These are phyloP conservation scores for Fusarium coffeatum DNA, from an alignment of 2,329 filamentous ascomycete genomes.

Conservation along the genomic window DNA sequence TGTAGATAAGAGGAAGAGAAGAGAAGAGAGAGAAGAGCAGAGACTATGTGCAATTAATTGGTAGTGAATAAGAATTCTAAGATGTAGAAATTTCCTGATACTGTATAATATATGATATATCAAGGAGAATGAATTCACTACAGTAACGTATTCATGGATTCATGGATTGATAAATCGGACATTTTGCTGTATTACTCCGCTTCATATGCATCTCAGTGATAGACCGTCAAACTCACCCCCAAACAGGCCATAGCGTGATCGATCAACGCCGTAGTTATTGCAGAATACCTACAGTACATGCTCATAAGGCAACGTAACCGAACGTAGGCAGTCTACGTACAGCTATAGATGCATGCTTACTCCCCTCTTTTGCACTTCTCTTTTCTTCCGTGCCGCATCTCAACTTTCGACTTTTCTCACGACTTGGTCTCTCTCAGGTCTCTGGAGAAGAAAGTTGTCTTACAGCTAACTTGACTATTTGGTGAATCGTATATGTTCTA, in stretches of 20 bases:
- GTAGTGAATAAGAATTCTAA: neutral
- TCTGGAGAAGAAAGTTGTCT: neutral
- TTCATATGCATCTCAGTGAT: slow-evolving; percentile 6
- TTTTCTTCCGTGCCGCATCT: slow-evolving; percentile 15
- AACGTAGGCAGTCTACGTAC: neutral
- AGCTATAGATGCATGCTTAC: slow-evolving; percentile 4
- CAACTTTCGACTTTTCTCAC: slow-evolving; percentile 9
- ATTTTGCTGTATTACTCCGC: slow-evolving; percentile 26
- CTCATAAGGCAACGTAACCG: slow-evolving; percentile 28
- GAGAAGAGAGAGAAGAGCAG: neutral
- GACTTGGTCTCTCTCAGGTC: neutral
- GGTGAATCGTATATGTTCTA: slow-evolving; percentile 1
- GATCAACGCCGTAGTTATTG: neutral
- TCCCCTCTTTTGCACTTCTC: slow-evolving; percentile 25
- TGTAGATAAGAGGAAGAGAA: slow-evolving; percentile 19
- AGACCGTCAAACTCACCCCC: slow-evolving; percentile 1
- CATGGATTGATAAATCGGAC: neutral
- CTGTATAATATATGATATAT: neutral
- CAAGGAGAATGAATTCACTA: neutral
- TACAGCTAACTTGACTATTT: slow-evolving; percentile 8
- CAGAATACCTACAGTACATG: slow-evolving; percentile 10
- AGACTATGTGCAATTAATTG: neutral
- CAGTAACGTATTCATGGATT: neutral
- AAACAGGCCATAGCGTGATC: slow-evolving; percentile 35
- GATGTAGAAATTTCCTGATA: neutral